Evolutionary conservation across 441 rosid species (phyloP), one percentile per base, ranked within the genome.

Genomic region (Pelargonium fulgidum): DNA sequence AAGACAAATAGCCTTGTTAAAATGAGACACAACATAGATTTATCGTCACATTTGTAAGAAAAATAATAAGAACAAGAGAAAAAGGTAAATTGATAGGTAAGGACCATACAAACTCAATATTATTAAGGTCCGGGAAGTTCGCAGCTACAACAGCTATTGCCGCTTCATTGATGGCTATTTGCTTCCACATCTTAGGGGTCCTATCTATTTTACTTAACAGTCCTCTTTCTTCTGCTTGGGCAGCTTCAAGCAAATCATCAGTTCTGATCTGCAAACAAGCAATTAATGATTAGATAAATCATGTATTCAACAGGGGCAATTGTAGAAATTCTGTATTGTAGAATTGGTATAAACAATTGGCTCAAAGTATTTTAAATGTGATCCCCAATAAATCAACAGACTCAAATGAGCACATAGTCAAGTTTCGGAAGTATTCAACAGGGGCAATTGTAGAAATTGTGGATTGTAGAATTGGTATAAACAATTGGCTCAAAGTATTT

Each of bases 171-270:
- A 93, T 76, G 70, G 97, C 97, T 48, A 93, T 89, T 81, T 89
- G 97, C 78, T 82, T 86, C 98, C 98, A 87, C 62, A 83, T 84
- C 78, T 85, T 88, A 39, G 77, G 76, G 78, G 96, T 87, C 75
- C 98, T 81, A 33, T 93, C 91, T 83, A 85, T 89, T 76, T 85
- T 87, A 77, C 90, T 97, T 71, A 93, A 83, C 89, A 86, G 84
- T 79, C 97, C 98, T 78, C 97, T 86, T 77, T 90, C 97, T 86
- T 93, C 97, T 76, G 90, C 90, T 86, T 90, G 92, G 66, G 98
- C 97, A 52, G 98, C 97, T 89, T 90, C 97, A 70, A 93, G 79
- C 70, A 90, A 79, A 79, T 93, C 98, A 81, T 92, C 98, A 39
- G 97, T 90, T 71, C 97, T 90, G 68, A 93, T 85, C 98, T 93